phyloP scores from a whole-genome alignment of 768 basidiomycete species.

The Mrakia hoshinonis region DNA sequence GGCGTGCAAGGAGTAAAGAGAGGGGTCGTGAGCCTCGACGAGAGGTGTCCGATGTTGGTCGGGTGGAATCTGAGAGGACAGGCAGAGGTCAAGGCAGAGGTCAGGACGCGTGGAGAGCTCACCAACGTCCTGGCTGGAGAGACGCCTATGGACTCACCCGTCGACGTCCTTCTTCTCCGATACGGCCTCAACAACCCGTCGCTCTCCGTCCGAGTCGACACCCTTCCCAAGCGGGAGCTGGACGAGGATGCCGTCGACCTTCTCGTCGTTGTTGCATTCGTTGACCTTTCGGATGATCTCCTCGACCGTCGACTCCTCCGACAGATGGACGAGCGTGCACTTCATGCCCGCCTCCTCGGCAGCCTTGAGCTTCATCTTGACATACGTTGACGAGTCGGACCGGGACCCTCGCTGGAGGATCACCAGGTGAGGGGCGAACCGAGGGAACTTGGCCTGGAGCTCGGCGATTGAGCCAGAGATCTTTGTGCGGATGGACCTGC shows the following conservation, averaged over 20 bases:
- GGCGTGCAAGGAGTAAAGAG: constrained; percentile 94
- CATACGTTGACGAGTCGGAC: constrained; percentile 81
- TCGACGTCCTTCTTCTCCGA: constrained; percentile 94
- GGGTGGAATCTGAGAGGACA: constrained; percentile 73
- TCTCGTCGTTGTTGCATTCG: constrained; percentile 70
- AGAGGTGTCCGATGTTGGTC: constrained; percentile 91
- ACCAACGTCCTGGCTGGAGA: neutral
- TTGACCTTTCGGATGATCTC: constrained; percentile 69
- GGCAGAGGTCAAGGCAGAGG: neutral
- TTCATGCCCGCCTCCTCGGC: constrained; percentile 87
- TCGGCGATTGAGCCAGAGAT: constrained; percentile 62
- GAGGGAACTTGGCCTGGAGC: constrained; percentile 61
- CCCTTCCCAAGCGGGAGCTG: constrained; percentile 87
- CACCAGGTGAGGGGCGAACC: constrained; percentile 79
- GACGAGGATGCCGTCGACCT: constrained; percentile 81
- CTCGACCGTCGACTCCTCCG: constrained; percentile 50
- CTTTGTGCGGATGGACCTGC: constrained; percentile 68
- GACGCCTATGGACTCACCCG: constrained; percentile 53
- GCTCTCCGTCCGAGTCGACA: constrained; percentile 70
- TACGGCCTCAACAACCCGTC: constrained; percentile 86
- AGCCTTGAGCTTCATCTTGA: constrained; percentile 96
- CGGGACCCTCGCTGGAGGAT: constrained; percentile 91
- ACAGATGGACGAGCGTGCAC: constrained; percentile 62
- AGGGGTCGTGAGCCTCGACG: constrained; percentile 78
- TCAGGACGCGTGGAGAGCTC: neutral